A percentile compares a stretch with the other conserved stretches of the same genome.
Conservation (phyloP, 768 basidiomycete genomes). For the Mycena olivaceomarginata region DNA sequence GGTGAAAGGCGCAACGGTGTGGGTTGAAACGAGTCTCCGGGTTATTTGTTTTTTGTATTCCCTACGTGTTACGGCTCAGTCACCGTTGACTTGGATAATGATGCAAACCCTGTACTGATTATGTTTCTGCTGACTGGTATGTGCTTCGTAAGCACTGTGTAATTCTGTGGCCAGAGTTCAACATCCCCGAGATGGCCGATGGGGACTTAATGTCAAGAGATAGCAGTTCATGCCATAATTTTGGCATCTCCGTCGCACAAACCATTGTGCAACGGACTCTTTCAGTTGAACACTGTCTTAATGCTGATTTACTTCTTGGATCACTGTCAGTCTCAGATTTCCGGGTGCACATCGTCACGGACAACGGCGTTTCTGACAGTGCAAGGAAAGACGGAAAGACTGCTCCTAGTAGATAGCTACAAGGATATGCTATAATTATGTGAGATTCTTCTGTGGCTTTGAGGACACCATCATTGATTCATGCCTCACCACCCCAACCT, state of each 20-base stretch:
- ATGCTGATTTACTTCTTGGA: too few relatives aligned
- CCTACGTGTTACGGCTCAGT: background rate
- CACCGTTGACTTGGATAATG: background rate
- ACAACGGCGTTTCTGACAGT: too few relatives aligned
- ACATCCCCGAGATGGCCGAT: too few relatives aligned
- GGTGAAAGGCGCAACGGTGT: too few relatives aligned
- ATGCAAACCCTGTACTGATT: background rate
- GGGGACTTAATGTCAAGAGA: too few relatives aligned
- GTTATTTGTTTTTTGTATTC: background rate
- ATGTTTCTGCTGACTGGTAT: background rate
- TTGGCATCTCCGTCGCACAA: background rate
- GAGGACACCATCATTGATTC: background rate
- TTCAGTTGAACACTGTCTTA: too few relatives aligned
- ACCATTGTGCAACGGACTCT: too few relatives aligned
- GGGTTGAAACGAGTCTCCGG: too few relatives aligned
- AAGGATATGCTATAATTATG: background rate
- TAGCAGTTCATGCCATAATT: background rate
- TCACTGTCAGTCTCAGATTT: too few relatives aligned
- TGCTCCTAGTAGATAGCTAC: too few relatives aligned
- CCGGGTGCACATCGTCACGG: too few relatives aligned
- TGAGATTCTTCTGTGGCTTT: background rate
- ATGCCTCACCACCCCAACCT: conserved; percentile 1
- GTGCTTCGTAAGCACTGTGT: background rate
- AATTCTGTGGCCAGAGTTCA: background rate
- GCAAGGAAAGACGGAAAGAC: too few relatives aligned